Evolutionary conservation across 345 rosid species (phyloP).

Genomic region (Syzygium aqueum): DNA sequence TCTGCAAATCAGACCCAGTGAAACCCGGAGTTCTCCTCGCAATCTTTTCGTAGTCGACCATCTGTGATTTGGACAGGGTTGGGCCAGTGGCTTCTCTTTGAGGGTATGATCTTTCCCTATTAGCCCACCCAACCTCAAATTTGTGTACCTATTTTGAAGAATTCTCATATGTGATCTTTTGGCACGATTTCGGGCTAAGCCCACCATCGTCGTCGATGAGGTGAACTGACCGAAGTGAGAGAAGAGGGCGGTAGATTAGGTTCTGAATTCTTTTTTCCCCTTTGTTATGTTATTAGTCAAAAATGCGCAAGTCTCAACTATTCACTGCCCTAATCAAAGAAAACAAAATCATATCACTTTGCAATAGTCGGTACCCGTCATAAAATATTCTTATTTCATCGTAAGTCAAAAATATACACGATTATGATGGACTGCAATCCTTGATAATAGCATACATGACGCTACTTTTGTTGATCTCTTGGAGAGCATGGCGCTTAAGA

Average conservation of each 20-base stretch:
- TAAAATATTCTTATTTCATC: background rate
- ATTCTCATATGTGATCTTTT: background rate
- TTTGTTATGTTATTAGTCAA: background rate
- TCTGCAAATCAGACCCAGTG: conserved; percentile 83
- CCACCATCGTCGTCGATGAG: background rate
- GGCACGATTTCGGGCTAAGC: background rate
- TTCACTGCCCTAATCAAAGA: background rate
- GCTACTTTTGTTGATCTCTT: background rate
- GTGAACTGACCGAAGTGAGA: background rate
- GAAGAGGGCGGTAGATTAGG: no score
- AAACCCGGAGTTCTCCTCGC: conserved; percentile 85
- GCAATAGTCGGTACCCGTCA: background rate
- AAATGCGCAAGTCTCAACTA: background rate
- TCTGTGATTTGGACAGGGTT: conserved; percentile 21
- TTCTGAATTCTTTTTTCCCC: background rate
- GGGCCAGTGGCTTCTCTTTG: background rate
- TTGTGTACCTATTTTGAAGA: background rate
- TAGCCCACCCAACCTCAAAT: background rate
- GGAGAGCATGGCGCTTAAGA: background rate
- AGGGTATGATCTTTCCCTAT: background rate
- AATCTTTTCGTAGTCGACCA: conserved; percentile 82
- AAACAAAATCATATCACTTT: background rate
- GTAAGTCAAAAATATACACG: background rate
- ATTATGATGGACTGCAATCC: background rate
- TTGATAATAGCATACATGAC: background rate